Base-by-base conservation (phyloP, 306 rosid species). In the Morella rubra region DNA sequence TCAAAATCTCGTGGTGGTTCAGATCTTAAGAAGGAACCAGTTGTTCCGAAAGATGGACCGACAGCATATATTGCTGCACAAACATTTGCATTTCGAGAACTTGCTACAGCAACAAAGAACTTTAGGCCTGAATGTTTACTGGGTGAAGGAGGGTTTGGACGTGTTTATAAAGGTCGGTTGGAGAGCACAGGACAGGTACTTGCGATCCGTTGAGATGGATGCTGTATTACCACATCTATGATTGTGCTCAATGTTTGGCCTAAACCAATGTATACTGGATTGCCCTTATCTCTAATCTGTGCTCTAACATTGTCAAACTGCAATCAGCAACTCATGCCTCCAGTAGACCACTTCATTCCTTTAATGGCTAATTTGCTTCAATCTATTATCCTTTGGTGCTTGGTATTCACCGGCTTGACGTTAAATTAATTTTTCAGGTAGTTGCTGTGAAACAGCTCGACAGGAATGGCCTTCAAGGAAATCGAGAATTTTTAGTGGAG, bases 141-240 rank as follows among this genome's bases (percentile, higher is more conserved):
- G 68, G 99, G 99, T 0, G 99, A 92, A 88, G 99, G 99, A 70
- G 99, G 99, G 20, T 96, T 96, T 77, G 99, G 99, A 13, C 95
- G 81, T 24, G 99, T 96, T 72, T 96, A 96, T 77, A 96, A 96
- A 84, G 99, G 99, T 54, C 97, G 81, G 71, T 87, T 96, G 75
- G 99, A 96, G 84, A 91, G 89, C 87, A 89, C 93, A 3, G 93
- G 96, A 85, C 99, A 96, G 87, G 99, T 91, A 88, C 82, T 83
- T 76, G 77, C 72, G 67, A 60, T 71, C 56, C 11, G 8, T 56
- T 44, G 10, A 11, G 41, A 58, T 47, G 27, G n/a, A 74, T 41
- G 71, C 71, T 14, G 1, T 54, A 7, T 6, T 58, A 22, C 32
- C 27, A 42, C 49, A 18, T 66, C 15, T 66, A 66, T 42, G 18